Conservation (phyloP, 768 basidiomycete genomes). For the Calocybe gangraenosa region DNA sequence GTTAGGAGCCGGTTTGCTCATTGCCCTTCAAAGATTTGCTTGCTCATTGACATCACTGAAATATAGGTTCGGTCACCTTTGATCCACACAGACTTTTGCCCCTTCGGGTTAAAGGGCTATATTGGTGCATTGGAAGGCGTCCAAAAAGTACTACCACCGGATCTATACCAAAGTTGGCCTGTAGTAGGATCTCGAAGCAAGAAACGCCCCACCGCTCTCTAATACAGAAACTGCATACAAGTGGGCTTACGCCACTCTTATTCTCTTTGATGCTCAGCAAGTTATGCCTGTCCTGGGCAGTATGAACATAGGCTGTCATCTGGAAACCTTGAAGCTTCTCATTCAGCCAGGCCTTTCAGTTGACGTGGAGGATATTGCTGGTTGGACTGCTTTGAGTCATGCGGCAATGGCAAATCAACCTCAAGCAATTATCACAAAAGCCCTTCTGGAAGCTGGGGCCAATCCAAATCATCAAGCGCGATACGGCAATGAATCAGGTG, state of each 20-base stretch:
- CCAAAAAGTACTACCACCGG: constrained; percentile 15
- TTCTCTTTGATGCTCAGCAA: constrained; percentile 38
- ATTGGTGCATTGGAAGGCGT: constrained; percentile 19
- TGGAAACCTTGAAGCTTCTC: constrained; percentile 37
- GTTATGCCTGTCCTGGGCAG: constrained; percentile 14
- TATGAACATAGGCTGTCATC: constrained; percentile 25
- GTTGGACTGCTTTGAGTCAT: constrained; percentile 44
- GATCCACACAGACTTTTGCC: constrained; percentile 20
- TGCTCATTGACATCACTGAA: too few species aligned
- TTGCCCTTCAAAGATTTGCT: not conserved
- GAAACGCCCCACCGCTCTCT: constrained; percentile 43
- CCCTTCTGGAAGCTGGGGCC: too few species aligned
- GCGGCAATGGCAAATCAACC: constrained; percentile 25
- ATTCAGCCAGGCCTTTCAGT: constrained; percentile 35
- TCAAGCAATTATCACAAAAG: constrained; percentile 21
- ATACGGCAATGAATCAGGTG: constrained; percentile 42
- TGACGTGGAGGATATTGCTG: too few species aligned
- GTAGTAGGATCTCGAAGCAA: constrained; percentile 33
- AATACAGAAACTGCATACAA: constrained; percentile 38
- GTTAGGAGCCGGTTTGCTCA: too few species aligned
- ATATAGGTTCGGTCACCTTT: constrained; percentile 18
- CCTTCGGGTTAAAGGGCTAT: constrained; percentile 24
- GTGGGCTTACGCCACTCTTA: too few species aligned
- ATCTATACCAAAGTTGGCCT: constrained; percentile 5
- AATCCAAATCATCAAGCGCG: constrained; percentile 43